These are phyloP conservation scores for Talaromyces marneffei DNA, from an alignment of 2,329 filamentous ascomycete species.

Conservation along the genomic window DNA sequence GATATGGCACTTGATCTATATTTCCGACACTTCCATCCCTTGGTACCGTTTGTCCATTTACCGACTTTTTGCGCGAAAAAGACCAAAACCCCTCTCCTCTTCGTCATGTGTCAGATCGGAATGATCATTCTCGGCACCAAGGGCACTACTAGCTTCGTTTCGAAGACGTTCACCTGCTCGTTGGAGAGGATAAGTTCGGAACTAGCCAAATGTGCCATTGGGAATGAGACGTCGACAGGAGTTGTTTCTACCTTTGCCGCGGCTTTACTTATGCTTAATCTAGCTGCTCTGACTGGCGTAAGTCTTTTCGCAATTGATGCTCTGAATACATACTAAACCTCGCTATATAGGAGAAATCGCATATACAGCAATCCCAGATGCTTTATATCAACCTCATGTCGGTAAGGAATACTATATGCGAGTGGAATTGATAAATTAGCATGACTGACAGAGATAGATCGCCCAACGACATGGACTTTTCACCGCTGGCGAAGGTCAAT, in stretches of 20 bases:
- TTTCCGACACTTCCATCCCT: conserved; percentile 49
- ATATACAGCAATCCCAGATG: conserved; percentile 46
- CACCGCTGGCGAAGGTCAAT: conserved; percentile 41
- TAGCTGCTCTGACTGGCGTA: conserved; percentile 46
- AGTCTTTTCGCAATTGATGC: background rate
- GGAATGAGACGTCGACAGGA: conserved; percentile 34
- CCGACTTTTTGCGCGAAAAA: conserved; percentile 49
- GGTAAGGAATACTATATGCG: conserved; percentile 18
- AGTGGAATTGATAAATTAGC: background rate
- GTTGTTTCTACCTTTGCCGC: conserved; percentile 46
- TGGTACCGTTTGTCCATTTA: conserved; percentile 49
- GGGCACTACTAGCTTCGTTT: conserved; percentile 47
- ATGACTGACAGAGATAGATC: conserved; percentile 22
- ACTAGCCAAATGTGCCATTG: conserved; percentile 38
- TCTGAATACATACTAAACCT: background rate
- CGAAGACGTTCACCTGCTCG: conserved; percentile 38
- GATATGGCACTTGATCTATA: conserved; percentile 52
- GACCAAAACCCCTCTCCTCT: conserved; percentile 42
- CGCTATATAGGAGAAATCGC: conserved; percentile 32
- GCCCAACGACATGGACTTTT: conserved; percentile 49
- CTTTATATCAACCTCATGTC: conserved; percentile 48
- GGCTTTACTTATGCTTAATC: conserved; percentile 44
- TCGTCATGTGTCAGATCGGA: conserved; percentile 51
- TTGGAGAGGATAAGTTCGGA: conserved; percentile 40
- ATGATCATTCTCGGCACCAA: conserved; percentile 49